Evolutionary conservation across 345 rosid species (phyloP).

Genomic region (Eucalyptus brandiana): DNA sequence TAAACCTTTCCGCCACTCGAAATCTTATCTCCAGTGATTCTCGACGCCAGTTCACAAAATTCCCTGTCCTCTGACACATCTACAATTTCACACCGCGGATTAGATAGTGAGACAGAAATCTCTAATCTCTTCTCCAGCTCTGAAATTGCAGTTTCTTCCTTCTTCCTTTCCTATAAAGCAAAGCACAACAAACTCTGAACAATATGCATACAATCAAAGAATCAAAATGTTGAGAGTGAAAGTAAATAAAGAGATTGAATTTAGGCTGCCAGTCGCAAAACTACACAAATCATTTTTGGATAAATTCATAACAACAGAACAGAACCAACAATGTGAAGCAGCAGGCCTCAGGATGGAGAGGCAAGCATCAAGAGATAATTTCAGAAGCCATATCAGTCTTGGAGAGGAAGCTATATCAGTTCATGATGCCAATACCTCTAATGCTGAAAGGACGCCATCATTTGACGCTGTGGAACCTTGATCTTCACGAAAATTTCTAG

Average conservation of each 20-base stretch:
- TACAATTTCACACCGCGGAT: constrained; percentile 27
- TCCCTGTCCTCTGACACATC: constrained; percentile 73
- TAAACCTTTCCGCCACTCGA: constrained; percentile 30
- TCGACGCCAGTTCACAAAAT: constrained; percentile 55
- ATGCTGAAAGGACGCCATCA: constrained; percentile 14
- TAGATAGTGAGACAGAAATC: constrained; percentile 31
- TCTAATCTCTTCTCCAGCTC: constrained; percentile 60
- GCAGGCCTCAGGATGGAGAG: background rate
- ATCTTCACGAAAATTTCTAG: constrained; percentile 20
- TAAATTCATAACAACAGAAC: background rate
- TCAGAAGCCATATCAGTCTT: background rate
- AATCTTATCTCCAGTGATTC: constrained; percentile 30
- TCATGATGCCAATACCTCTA: constrained; percentile 21
- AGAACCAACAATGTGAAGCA: background rate
- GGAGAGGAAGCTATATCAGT: background rate
- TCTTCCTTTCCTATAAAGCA: constrained; percentile 39
- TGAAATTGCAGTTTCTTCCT: constrained; percentile 28
- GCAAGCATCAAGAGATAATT: background rate
- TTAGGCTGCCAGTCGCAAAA: background rate
- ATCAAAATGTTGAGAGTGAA: background rate
- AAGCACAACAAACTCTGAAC: background rate
- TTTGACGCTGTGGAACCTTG: constrained; percentile 12
- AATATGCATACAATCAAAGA: background rate
- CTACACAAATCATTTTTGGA: background rate
- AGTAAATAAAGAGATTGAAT: background rate